Base-by-base conservation (phyloP, 2,329 filamentous ascomycete genomes). In the Penicillium griseofulvum region DNA sequence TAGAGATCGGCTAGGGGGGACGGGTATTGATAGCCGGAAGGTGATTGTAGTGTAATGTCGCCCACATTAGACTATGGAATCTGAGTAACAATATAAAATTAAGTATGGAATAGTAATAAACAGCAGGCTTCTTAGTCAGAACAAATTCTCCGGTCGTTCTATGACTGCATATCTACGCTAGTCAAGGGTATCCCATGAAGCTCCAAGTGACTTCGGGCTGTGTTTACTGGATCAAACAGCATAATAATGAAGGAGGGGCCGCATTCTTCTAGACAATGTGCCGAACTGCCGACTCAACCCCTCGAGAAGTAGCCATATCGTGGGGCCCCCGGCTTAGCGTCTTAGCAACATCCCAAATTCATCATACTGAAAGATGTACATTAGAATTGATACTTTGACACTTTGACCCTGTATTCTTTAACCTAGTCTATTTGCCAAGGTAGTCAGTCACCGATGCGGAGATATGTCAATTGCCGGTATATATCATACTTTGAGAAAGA, bases 371-470 rank as follows among this genome's bases (percentile, higher is more conserved):
- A 26, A 19, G 6, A 6, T 19, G 9, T 12, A 9, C n/a, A 11
- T 33, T 19, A 17, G 19, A 12, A 7, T 33, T 22, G 26, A 16
- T 6, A 22, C 22, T 22, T 28, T 28, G 26, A 28, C 31, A 34
- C 31, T 34, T 34, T 16, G 31, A 34, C 26, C 14, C n/a, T 8
- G n/a, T 51, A 5, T 8, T 3, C 3, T 36, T 8, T 16, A 6
- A 5, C n/a, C 10, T 10, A 10, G 14, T 5, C 2, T 2, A 5
- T 7, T 12, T 28, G 51, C 51, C 51, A 53, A 53, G 51, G 22
- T 28, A 28, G 11, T 26, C 51, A 53, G 31, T 53, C 36, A 37
- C 51, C 51, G 51, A 38, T n/a, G 37, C 14, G 29, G n/a, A 36
- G 29, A 14, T 14, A 11, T 7, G 7, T 38, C 51, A 48, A 28